Evolutionary conservation across 306 rosid species (phyloP).

Genomic region (Dryas octopetala): DNA sequence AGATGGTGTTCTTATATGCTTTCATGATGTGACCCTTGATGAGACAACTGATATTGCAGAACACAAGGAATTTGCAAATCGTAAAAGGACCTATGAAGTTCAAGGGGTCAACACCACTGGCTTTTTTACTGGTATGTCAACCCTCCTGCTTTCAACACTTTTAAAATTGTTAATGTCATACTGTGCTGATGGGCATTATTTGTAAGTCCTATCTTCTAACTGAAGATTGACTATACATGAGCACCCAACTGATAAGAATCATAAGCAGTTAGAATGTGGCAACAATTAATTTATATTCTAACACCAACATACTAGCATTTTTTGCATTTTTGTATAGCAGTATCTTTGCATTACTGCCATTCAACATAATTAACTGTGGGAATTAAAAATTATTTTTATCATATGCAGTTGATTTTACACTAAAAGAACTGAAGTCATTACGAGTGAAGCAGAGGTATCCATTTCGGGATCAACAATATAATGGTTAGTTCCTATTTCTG

Average conservation of each 20-base stretch:
- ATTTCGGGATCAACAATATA: conserved; percentile 77
- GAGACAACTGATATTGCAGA: conserved; percentile 62
- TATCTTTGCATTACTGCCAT: neutral
- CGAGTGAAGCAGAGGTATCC: conserved; percentile 70
- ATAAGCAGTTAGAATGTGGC: too few relatives aligned
- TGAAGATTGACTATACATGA: neutral
- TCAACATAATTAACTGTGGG: conserved; percentile 12
- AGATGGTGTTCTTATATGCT: conserved; percentile 85
- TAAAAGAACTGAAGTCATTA: conserved; percentile 66
- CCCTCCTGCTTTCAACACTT: conserved; percentile 15
- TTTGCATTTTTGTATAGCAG: too few relatives aligned
- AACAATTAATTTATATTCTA: too few relatives aligned
- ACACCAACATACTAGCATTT: too few relatives aligned
- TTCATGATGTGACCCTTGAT: conserved; percentile 84
- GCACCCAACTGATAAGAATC: neutral
- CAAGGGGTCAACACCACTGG: conserved; percentile 66
- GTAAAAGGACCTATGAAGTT: conserved; percentile 81
- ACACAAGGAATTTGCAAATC: conserved; percentile 62
- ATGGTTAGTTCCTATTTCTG: conserved; percentile 55
- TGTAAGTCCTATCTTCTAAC: neutral
- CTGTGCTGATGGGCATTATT: neutral
- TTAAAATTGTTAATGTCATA: neutral
- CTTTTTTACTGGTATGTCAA: conserved; percentile 62
- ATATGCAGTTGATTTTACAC: conserved; percentile 80
- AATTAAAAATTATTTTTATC: conserved; percentile 11